Evolutionary conservation across 306 rosid species (phyloP).

Genomic region (Medicago arabica): DNA sequence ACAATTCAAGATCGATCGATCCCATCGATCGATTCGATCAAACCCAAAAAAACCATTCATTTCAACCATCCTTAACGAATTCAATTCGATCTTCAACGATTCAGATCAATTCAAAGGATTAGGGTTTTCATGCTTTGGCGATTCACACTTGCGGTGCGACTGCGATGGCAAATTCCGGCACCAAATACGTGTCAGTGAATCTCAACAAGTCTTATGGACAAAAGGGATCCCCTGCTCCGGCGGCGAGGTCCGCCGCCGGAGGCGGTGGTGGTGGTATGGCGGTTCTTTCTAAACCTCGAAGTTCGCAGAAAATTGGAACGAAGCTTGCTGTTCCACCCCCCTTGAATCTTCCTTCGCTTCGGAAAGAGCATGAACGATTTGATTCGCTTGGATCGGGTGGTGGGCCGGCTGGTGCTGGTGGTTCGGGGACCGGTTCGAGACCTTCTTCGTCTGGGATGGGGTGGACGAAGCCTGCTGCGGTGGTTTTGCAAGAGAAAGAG

Average conservation of each 20-base stretch:
- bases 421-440: constrained; percentile 69
- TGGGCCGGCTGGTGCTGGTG: constrained; percentile 69
- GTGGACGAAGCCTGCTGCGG: constrained; percentile 77
- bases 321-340: constrained; percentile 99
- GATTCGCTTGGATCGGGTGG: constrained; percentile 74
- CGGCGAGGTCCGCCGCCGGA: constrained; percentile 48
- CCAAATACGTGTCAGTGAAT: constrained; percentile 90
- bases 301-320: constrained; percentile 86
- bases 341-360: constrained; percentile 89
- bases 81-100: constrained; percentile 21
- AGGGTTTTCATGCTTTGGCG: constrained; percentile 80
- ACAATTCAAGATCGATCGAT: constrained; percentile 14
- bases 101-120: constrained; percentile 42
- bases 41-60: not conserved
- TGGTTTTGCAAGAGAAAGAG: constrained; percentile 62
- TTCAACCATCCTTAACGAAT: constrained; percentile 21
- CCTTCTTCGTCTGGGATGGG: constrained; percentile 86
- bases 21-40: constrained; percentile 34
- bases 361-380: constrained; percentile 88
- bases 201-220: constrained; percentile 97
- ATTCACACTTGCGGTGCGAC: constrained; percentile 50
- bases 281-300: constrained; percentile 88
- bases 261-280: constrained; percentile 67
- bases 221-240: constrained; percentile 62
- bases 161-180: constrained; percentile 93